Percentiles rank a stretch among this genome's conserved stretches.
These are phyloP conservation scores for Lenwebbia sp. DNA, from an alignment of 345 rosid genomes.

Conservation along the genomic window DNA sequence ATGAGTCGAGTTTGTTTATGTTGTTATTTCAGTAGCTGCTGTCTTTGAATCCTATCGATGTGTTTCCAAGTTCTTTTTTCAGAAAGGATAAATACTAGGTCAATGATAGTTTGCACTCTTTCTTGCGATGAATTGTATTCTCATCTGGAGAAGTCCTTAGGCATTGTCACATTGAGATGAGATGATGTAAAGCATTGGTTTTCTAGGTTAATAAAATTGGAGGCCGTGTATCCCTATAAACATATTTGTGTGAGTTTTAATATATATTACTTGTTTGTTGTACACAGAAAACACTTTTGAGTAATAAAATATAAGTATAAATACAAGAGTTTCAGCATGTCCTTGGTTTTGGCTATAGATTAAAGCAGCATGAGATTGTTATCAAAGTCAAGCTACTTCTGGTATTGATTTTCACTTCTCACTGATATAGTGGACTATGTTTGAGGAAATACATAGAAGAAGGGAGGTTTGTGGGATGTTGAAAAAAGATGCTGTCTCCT, in stretches of 20 bases:
- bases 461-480: neutral
- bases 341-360: neutral
- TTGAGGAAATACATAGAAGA: neutral
- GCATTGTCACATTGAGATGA: neutral
- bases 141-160: neutral
- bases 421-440: neutral
- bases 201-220: neutral
- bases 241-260: neutral
- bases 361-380: neutral
- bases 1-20: neutral
- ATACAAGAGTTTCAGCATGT: neutral
- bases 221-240: neutral
- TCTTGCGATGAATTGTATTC: neutral
- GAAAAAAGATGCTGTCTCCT: neutral
- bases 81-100: neutral
- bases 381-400: neutral
- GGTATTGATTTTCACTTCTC: neutral
- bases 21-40: neutral
- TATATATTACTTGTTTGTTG: neutral
- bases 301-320: neutral
- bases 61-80: neutral
- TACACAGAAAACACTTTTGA: neutral
- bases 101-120: neutral
- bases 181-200: neutral
- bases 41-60: neutral